Percentiles rank a stretch among this genome's conserved stretches.
phyloP scores from a whole-genome alignment of 1,284 basidiomycete species.

The Irpex sp. region DNA sequence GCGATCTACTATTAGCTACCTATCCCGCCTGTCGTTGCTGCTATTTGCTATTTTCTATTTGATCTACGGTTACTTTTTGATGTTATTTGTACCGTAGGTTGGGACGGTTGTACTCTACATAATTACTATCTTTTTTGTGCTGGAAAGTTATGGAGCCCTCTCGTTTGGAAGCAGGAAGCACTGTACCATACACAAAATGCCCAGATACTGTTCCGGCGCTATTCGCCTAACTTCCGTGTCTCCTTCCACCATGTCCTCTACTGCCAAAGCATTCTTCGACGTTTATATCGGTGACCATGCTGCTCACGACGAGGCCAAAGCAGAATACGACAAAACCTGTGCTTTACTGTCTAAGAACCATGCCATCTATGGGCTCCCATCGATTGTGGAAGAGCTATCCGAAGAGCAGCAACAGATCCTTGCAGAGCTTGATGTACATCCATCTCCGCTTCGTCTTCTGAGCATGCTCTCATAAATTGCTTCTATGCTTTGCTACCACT shows the following conservation, averaged over 20 bases:
- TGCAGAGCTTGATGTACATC: conserved; percentile 34
- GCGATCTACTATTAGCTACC: too few species aligned
- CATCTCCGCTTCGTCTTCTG: not conserved
- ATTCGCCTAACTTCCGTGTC: not conserved
- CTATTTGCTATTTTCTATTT: too few species aligned
- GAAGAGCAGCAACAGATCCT: conserved; percentile 42
- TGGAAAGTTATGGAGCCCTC: too few species aligned
- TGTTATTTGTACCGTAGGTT: too few species aligned
- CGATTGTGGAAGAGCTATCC: conserved; percentile 32
- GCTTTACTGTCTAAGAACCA: conserved; percentile 35
- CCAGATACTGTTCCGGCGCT: not conserved
- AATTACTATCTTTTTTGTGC: too few species aligned
- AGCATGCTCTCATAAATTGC: not conserved
- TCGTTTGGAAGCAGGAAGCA: not conserved
- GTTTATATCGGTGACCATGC: conserved; percentile 36
- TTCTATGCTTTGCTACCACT: not conserved
- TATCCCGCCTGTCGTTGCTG: too few species aligned
- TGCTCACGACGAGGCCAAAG: conserved; percentile 25
- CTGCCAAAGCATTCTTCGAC: conserved; percentile 33
- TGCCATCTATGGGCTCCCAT: conserved; percentile 36
- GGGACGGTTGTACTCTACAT: too few species aligned
- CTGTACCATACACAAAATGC: not conserved
- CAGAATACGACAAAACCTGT: conserved; percentile 29
- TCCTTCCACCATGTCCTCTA: conserved; percentile 2
- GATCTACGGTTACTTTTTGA: too few species aligned